These are phyloP conservation scores for Eleusine indica DNA, from an alignment of 176 grass and related monocot species.

Conservation along the genomic window DNA sequence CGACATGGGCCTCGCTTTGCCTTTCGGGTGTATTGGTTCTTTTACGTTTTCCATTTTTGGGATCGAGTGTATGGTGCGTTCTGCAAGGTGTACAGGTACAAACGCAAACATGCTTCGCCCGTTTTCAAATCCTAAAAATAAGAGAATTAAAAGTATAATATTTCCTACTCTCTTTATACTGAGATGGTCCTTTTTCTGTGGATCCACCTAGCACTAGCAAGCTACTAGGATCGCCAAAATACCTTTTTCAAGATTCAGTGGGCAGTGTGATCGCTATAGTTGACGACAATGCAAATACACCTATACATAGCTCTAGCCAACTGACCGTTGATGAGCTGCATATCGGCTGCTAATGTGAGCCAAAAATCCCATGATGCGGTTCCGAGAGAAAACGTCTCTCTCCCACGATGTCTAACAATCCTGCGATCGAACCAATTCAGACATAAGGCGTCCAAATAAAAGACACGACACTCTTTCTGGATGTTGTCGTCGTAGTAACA, in stretches of 20 bases:
- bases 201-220: not conserved
- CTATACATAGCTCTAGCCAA: not conserved
- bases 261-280: not conserved
- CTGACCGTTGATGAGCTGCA: not conserved
- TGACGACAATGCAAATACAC: not conserved
- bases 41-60: not conserved
- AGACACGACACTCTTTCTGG: not conserved
- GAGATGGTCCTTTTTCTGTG: no score
- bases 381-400: not conserved
- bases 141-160: no score
- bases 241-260: not conserved
- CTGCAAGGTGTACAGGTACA: no score
- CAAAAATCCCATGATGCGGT: not conserved
- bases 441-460: not conserved
- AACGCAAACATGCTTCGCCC: no score
- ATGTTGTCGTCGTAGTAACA: no score
- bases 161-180: no score
- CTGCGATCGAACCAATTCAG: not conserved
- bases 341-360: not conserved
- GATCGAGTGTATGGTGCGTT: no score
- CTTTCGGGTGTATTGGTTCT: not conserved
- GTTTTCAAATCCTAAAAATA: no score
- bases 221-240: not conserved
- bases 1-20: not conserved
- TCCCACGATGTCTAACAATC: not conserved